Percentiles rank a stretch among this genome's conserved stretches.
Evolutionary conservation across 495 filamentous ascomycete species (phyloP).

Genomic region (Penicillium herquei): DNA sequence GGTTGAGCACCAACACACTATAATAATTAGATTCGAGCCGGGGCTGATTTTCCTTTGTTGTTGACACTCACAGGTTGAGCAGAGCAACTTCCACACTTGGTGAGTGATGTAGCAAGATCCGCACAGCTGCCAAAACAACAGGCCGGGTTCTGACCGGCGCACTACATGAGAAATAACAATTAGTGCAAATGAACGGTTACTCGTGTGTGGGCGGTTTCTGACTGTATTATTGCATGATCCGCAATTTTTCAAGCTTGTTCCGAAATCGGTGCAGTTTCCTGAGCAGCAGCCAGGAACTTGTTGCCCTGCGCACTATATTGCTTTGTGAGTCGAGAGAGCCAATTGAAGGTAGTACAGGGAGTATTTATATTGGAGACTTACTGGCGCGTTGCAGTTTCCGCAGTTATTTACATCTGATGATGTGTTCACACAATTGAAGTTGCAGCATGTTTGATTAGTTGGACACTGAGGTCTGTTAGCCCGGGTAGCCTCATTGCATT

Average conservation of each 20-base stretch:
- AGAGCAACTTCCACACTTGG: slow-evolving; percentile 12
- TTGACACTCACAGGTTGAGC: slow-evolving; percentile 7
- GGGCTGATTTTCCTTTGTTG: not conserved
- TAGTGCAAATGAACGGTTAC: not conserved
- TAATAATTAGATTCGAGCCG: not conserved
- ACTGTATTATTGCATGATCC: slow-evolving; percentile 14
- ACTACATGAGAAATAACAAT: slow-evolving; percentile 4
- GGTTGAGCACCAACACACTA: slow-evolving; percentile 5
- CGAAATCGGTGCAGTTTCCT: slow-evolving; percentile 16
- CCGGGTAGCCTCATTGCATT: not conserved
- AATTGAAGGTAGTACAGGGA: not conserved
- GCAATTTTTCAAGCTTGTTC: slow-evolving; percentile 6
- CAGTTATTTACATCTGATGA: slow-evolving; percentile 10
- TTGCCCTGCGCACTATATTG: slow-evolving; percentile 13
- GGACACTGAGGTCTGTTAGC: slow-evolving; percentile 8
- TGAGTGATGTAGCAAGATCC: slow-evolving; percentile 9
- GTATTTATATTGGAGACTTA: not conserved
- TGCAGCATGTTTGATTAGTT: slow-evolving; percentile 15
- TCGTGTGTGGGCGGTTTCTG: not conserved
- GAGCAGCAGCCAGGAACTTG: slow-evolving; percentile 17
- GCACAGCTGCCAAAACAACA: slow-evolving; percentile 15
- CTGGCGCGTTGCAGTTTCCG: slow-evolving; percentile 14
- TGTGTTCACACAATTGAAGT: slow-evolving; percentile 16
- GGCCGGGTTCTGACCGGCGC: slow-evolving; percentile 12
- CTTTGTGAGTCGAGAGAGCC: not conserved